phyloP scores from a whole-genome alignment of 2,329 filamentous ascomycete species.

The Triangularia verruculosa region DNA sequence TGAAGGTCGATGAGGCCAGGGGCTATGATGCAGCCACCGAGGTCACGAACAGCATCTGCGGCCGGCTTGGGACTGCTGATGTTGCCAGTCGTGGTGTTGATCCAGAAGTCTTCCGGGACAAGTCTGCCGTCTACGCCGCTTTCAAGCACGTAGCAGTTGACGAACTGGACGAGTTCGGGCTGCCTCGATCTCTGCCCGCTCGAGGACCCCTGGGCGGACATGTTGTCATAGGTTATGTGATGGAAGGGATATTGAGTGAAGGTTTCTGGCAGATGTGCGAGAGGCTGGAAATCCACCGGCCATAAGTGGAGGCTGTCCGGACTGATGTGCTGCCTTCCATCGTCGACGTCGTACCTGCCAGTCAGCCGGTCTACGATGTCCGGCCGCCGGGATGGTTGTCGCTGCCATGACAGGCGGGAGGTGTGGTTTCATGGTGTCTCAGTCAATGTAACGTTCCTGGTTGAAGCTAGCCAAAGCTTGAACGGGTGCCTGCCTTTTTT shows the following conservation, averaged over 20 bases:
- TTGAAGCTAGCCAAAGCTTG: conserved; percentile 15
- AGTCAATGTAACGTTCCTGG: conserved; percentile 27
- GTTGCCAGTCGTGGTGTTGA: conserved; percentile 77
- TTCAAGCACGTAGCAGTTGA: conserved; percentile 77
- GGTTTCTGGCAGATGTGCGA: too few relatives aligned
- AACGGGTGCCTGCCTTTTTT: conserved; percentile 15
- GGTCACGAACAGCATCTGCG: conserved; percentile 73
- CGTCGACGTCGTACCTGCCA: not conserved
- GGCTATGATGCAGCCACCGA: conserved; percentile 77
- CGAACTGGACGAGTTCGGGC: conserved; percentile 76
- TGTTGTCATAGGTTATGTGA: not conserved
- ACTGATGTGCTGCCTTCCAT: not conserved
- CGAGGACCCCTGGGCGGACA: not conserved
- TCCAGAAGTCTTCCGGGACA: conserved; percentile 80
- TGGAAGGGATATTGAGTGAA: too few relatives aligned
- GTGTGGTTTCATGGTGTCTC: conserved; percentile 21
- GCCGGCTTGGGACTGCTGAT: conserved; percentile 56
- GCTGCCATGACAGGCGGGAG: conserved; percentile 29
- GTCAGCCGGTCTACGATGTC: too few relatives aligned
- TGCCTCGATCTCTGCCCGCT: conserved; percentile 11
- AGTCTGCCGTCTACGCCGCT: conserved; percentile 64
- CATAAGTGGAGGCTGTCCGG: not conserved
- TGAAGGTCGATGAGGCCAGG: conserved; percentile 89
- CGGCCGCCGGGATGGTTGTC: too few relatives aligned
- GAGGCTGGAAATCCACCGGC: not conserved